Conservation (phyloP, 2,329 filamentous ascomycete species). For the Whalleya microplaca region DNA sequence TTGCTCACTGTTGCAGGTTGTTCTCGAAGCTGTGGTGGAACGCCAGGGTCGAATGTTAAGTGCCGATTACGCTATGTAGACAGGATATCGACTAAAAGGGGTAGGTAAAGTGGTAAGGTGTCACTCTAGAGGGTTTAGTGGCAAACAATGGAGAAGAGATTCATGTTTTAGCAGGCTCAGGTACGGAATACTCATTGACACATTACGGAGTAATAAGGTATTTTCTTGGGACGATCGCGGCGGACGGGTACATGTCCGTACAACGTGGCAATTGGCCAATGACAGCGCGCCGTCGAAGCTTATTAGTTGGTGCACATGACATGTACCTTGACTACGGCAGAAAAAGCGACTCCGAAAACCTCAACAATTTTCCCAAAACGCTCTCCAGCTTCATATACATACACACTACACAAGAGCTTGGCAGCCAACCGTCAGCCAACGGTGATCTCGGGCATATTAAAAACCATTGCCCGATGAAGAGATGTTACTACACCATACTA, state of each 20-base stretch:
- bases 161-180: too few species aligned
- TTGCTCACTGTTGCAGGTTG: background rate
- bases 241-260: slow-evolving; percentile 12
- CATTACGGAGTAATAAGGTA: too few species aligned
- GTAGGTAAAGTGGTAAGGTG: slow-evolving; percentile 17
- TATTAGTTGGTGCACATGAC: too few species aligned
- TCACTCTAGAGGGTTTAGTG: slow-evolving; percentile 3
- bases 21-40: slow-evolving; percentile 1
- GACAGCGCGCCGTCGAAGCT: background rate
- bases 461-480: slow-evolving; percentile 15
- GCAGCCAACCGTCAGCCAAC: background rate
- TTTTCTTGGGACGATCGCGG: slow-evolving; percentile 16
- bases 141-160: too few species aligned
- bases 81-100: slow-evolving; percentile 11
- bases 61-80: background rate
- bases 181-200: too few species aligned
- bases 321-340: slow-evolving; percentile 11
- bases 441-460: slow-evolving; percentile 22
- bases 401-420: background rate
- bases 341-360: slow-evolving; percentile 29
- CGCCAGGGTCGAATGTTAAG: slow-evolving; percentile 19
- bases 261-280: slow-evolving; percentile 25
- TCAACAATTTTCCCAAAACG: slow-evolving; percentile 20
- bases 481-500: background rate
- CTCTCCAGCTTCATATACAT: slow-evolving; percentile 1